Conservation (phyloP, 169 alveolate genomes). For the Eimeria acervulina region DNA sequence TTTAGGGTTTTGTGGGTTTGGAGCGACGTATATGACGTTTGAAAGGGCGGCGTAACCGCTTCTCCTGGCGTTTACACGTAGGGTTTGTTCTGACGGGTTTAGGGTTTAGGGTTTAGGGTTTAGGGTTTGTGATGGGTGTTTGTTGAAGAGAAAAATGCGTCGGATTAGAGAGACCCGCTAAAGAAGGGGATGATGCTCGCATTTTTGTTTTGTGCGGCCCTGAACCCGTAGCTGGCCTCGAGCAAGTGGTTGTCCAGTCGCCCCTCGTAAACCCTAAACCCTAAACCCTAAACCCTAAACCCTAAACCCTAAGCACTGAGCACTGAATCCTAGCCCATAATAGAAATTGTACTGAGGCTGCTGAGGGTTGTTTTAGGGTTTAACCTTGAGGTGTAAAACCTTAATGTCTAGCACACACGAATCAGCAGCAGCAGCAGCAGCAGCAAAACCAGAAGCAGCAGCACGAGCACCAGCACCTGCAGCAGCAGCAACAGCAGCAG, state of each 20-base stretch:
- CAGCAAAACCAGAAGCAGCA: neutral
- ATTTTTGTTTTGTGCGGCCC: constrained; percentile 89
- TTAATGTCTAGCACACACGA: too few species aligned
- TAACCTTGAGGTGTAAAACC: too few species aligned
- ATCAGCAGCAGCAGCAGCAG: neutral
- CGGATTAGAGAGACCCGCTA: neutral
- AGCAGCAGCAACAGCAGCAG: neutral
- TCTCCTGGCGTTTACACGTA: too few species aligned
- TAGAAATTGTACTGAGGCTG: too few species aligned
- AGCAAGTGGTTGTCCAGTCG: constrained; percentile 87
- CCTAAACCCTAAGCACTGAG: constrained; percentile 5
- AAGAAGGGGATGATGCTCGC: constrained; percentile 86
- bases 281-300: constrained; percentile 63
- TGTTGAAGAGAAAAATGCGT: constrained; percentile 3
- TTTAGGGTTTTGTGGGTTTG: neutral
- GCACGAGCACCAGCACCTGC: neutral
- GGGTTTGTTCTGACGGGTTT: neutral
- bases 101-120: neutral
- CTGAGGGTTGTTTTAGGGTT: too few species aligned
- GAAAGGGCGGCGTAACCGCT: too few species aligned
- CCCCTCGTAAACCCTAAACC: constrained; percentile 60
- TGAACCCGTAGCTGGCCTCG: constrained; percentile 87
- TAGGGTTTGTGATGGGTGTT: neutral
- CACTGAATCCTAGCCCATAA: neutral
- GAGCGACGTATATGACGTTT: too few species aligned